Evolutionary conservation across 257 asterid species (phyloP).

Genomic region (Lavandula angustifolia): DNA sequence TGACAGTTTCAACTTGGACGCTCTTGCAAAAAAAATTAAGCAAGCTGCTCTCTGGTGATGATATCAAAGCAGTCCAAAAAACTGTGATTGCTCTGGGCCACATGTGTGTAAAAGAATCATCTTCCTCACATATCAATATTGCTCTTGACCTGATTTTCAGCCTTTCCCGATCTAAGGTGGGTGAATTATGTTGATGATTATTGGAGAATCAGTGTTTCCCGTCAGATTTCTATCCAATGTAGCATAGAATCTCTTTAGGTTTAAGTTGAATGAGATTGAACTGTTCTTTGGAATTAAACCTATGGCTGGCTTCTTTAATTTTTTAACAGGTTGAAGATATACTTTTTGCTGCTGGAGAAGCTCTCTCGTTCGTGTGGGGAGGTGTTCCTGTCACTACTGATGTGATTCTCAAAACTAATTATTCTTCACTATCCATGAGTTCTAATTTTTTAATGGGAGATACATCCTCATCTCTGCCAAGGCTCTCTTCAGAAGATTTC

Average conservation of each 20-base stretch:
- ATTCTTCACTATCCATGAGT: conserved; percentile 80
- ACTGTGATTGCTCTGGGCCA: conserved; percentile 89
- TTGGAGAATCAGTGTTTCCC: conserved; percentile 23
- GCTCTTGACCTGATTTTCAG: conserved; percentile 88
- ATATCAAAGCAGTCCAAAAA: conserved; percentile 81
- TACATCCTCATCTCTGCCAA: conserved; percentile 53
- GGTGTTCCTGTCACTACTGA: conserved; percentile 91
- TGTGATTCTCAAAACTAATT: conserved; percentile 81
- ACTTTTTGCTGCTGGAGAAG: conserved; percentile 99
- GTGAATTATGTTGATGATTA: conserved; percentile 32
- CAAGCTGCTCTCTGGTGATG: conserved; percentile 85
- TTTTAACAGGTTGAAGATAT: conserved; percentile 80
- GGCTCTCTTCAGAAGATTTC: conserved; percentile 44
- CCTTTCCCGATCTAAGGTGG: conserved; percentile 86
- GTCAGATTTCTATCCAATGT: neutral
- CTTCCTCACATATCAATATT: conserved; percentile 55
- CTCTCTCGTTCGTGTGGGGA: conserved; percentile 96
- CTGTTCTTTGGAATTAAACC: conserved; percentile 17
- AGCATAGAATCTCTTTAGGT: conserved; percentile 16
- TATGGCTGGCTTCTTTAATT: conserved; percentile 11
- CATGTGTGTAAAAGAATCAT: conserved; percentile 75
- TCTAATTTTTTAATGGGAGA: conserved; percentile 95
- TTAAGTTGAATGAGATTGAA: conserved; percentile 24
- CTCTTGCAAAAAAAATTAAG: conserved; percentile 57
- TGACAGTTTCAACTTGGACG: conserved; percentile 68